Percentiles rank a stretch among this genome's conserved stretches.
phyloP scores from a whole-genome alignment of 2,329 filamentous ascomycete genomes.

The Microdochium nivale region DNA sequence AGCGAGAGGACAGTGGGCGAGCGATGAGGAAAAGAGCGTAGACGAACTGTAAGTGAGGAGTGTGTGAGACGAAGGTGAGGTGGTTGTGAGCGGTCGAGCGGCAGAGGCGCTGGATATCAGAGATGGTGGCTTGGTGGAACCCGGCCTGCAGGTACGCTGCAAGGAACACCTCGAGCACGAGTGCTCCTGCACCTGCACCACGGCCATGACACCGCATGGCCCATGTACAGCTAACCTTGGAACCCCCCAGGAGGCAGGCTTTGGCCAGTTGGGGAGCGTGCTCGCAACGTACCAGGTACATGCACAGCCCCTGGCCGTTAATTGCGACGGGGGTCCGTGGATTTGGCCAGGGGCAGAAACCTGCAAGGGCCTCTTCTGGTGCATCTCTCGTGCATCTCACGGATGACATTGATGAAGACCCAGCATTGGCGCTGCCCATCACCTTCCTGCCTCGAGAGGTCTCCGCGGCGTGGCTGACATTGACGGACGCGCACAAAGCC shows the following conservation, averaged over 20 bases:
- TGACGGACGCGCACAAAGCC: too few species aligned
- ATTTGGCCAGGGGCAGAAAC: neutral
- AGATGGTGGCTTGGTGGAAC: neutral
- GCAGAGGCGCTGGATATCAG: neutral
- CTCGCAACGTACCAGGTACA: neutral
- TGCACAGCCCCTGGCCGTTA: neutral
- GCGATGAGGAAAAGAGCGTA: neutral
- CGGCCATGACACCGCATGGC: neutral
- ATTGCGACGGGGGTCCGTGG: neutral
- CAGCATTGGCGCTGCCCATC: too few species aligned
- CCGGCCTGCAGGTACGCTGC: neutral
- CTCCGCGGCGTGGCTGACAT: too few species aligned
- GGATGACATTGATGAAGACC: too few species aligned
- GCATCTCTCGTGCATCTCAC: too few species aligned
- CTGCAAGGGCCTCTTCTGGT: neutral
- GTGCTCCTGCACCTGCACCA: too few species aligned
- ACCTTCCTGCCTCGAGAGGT: too few species aligned
- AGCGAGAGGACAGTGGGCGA: neutral
- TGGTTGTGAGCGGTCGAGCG: neutral
- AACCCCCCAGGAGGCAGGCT: neutral
- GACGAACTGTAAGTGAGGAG: neutral
- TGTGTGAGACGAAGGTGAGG: neutral
- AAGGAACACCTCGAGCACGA: neutral
- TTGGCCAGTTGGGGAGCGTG: neutral
- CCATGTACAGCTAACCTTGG: neutral